Percentiles rank a stretch among this genome's conserved stretches.
Conservation (phyloP, 139 green algal genomes). For the Closterium sp. region DNA sequence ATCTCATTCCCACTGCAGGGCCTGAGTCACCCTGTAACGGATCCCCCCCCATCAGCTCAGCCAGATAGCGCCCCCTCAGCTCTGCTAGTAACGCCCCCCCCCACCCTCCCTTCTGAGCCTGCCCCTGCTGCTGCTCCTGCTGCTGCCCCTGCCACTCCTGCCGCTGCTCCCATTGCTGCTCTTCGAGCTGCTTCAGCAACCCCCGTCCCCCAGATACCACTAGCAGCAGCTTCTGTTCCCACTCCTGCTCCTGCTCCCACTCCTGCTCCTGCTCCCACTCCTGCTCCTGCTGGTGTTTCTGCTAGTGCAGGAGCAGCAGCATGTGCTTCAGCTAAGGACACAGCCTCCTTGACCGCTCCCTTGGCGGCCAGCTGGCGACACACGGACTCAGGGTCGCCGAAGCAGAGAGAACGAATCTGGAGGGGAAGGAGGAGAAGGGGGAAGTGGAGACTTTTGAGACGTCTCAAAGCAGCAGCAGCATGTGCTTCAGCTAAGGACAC, state of each 20-base stretch:
- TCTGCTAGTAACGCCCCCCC: not conserved
- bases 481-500: slow-evolving; percentile 20
- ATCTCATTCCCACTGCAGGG: not conserved
- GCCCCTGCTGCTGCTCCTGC: not conserved
- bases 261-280: slow-evolving; percentile 13
- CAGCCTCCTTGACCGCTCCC: slow-evolving; percentile 20
- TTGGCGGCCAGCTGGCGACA: slow-evolving; percentile 26
- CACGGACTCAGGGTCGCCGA: slow-evolving; percentile 17
- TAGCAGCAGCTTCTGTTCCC: slow-evolving; percentile 9
- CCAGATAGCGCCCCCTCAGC: not conserved
- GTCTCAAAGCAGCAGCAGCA: too few relatives aligned
- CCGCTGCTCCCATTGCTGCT: not conserved
- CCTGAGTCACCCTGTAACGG: not conserved
- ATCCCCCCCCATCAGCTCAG: not conserved
- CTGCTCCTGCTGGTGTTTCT: slow-evolving; percentile 18
- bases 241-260: not conserved
- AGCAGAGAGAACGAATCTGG: slow-evolving; percentile 25
- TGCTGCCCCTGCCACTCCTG: too few relatives aligned
- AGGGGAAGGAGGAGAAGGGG: not conserved
- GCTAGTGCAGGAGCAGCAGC: slow-evolving; percentile 1
- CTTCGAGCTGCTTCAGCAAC: not conserved
- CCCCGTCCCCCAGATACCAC: too few relatives aligned
- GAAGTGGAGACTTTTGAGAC: too few relatives aligned
- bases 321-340: slow-evolving; percentile 20
- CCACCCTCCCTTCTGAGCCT: not conserved